These are phyloP conservation scores for Dujonia santamariae DNA, from an alignment of 1,139 yeast genomes.

Conservation along the genomic window DNA sequence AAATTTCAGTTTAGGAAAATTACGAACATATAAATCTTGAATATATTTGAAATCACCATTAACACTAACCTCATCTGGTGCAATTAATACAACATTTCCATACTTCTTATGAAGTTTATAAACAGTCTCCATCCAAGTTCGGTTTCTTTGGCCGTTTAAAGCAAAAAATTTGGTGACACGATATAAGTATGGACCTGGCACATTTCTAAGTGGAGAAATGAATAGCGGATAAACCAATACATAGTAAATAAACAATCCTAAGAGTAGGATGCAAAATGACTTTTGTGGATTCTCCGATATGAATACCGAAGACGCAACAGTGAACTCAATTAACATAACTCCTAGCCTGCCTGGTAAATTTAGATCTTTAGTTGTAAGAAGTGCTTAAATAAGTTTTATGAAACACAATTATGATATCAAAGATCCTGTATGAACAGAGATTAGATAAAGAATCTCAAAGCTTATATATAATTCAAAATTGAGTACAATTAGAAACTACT, in stretches of 20 bases:
- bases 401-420: no score
- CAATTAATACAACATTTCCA: slow-evolving; percentile 58
- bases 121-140: slow-evolving; percentile 49
- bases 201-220: slow-evolving; percentile 45
- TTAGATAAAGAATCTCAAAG: no score
- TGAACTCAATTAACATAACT: slow-evolving; percentile 7
- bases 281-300: slow-evolving; percentile 5
- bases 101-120: slow-evolving; percentile 51
- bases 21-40: slow-evolving; percentile 55
- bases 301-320: not conserved
- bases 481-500: no score
- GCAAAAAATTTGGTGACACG: slow-evolving; percentile 45
- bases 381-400: no score
- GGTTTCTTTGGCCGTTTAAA: slow-evolving; percentile 51
- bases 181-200: slow-evolving; percentile 64
- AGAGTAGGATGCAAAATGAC: not conserved
- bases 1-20: slow-evolving; percentile 58
- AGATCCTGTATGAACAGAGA: no score
- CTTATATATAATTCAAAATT: no score
- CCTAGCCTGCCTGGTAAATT: no score
- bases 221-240: slow-evolving; percentile 43
- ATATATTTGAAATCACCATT: slow-evolving; percentile 48
- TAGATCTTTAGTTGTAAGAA: no score
- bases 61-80: slow-evolving; percentile 63
- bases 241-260: slow-evolving; percentile 17